Evolutionary conservation across 2,329 filamentous ascomycete genomes (phyloP).

Genomic region (Aureobasidium sp.): DNA sequence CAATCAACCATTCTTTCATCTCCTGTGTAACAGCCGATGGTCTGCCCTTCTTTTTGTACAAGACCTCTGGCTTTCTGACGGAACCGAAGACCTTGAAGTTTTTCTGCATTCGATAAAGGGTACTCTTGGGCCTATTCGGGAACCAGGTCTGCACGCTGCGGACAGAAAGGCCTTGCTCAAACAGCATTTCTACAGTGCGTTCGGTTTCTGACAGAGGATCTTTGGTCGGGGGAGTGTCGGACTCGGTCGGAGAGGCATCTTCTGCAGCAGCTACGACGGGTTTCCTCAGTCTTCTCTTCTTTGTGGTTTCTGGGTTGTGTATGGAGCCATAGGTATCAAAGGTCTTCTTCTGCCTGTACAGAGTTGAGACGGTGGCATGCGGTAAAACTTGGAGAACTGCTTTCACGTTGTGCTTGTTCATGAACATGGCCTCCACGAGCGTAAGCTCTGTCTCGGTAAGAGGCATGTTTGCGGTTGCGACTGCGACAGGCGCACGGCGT

Average conservation of each 20-base stretch:
- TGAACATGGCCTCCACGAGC: conserved; percentile 13
- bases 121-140: not conserved
- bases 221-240: not conserved
- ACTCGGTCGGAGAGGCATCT: not conserved
- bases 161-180: not conserved
- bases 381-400: not conserved
- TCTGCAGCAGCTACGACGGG: not conserved
- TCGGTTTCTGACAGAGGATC: not conserved
- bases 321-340: not conserved
- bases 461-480: not conserved
- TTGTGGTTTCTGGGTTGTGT: conserved; percentile 2
- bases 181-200: conserved; percentile 7
- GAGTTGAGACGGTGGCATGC: not conserved
- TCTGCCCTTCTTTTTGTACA: conserved; percentile 4
- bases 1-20: conserved; percentile 1
- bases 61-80: not conserved
- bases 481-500: not conserved
- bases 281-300: conserved; percentile 1
- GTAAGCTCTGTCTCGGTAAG: not conserved
- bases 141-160: conserved; percentile 5
- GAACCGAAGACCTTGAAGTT: not conserved
- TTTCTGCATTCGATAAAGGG: conserved; percentile 2
- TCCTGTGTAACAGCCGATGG: not conserved
- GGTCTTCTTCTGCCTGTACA: conserved; percentile 3
- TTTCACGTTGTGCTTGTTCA: conserved; percentile 1